Conservation (phyloP, 2,329 filamentous ascomycete species). For the Pyrenophora seminiperda region DNA sequence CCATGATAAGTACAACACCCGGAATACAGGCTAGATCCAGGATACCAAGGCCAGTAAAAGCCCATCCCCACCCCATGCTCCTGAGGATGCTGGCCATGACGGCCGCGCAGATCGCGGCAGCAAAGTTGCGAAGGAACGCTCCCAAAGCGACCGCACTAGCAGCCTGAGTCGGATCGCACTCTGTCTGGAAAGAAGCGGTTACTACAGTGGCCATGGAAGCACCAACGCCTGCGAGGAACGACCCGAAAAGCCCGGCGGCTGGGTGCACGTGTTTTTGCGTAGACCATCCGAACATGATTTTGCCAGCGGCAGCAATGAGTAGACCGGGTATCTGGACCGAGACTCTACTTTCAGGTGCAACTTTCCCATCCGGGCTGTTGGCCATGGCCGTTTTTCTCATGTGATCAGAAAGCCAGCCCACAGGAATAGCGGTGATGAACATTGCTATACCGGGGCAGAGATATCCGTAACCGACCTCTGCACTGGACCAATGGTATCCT, state of each 20-base stretch:
- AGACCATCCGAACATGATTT: constrained; percentile 53
- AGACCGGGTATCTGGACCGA: constrained; percentile 50
- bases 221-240: constrained; percentile 47
- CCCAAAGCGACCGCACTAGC: constrained; percentile 51
- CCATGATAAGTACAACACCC: constrained; percentile 28
- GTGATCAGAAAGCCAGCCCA: constrained; percentile 50
- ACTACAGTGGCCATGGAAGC: constrained; percentile 50
- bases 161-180: constrained; percentile 48
- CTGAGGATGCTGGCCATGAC: constrained; percentile 44
- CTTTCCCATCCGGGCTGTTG: constrained; percentile 29
- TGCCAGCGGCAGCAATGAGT: constrained; percentile 46
- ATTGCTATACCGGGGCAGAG: constrained; percentile 44
- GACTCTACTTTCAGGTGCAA: constrained; percentile 49
- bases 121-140: constrained; percentile 50
- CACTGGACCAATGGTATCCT: constrained; percentile 45
- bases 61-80: constrained; percentile 49
- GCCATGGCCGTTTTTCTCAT: constrained; percentile 35
- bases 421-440: constrained; percentile 45
- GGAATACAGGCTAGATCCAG: constrained; percentile 40
- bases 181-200: constrained; percentile 51
- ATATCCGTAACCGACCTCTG: constrained; percentile 46
- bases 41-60: constrained; percentile 48
- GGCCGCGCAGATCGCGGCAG: constrained; percentile 48
- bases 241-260: constrained; percentile 21
- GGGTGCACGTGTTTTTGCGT: constrained; percentile 32